Base-by-base conservation (phyloP, 306 rosid species). In the Cicer cuneatum region DNA sequence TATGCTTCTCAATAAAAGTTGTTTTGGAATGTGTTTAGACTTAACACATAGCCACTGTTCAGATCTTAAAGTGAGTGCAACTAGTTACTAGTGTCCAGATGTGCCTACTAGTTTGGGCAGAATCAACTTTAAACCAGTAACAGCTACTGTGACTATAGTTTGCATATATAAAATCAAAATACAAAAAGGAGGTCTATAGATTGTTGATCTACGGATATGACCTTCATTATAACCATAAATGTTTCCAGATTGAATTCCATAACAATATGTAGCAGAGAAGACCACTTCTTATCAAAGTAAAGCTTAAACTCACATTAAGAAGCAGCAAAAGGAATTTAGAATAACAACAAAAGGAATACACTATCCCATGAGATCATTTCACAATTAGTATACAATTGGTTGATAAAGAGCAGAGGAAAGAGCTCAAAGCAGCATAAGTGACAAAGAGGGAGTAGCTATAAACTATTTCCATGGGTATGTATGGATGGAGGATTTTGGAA, bases 321-420 rank as follows among this genome's bases (percentile, higher is more conserved):
- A 62, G 12, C 68, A 62, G 52, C 38, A 62, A 39, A 62, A 39
- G n/a, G 48, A 14, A 62, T 64, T 1, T 16, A 18, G 5, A 64
- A 42, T 41, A 64, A 19, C 70, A 41, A 9, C 15, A 15, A 64
- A 64, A 64, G 8, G 14, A 16, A 42, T 41, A 45, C 11, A 41
- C 52, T 35, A 18, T 3, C 16, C 37, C 11, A 10, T 14, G 15
- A 64, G 7, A 18, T 64, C 7, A 42, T 64, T 10, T 64, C 11
- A 64, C 52, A 64, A 16, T 64, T 16, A 64, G 37, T 15, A 64
- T 41, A 37, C 69, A 64, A 18, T 64, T 64, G 15, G 14, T 64
- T 42, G 52, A 41, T 18, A 64, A 14, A 5, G 15, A 13, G 18
- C 14, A 41, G 8, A 64, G 35, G 37, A 64, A 41, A 8, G 37